Conservation (phyloP, 2,329 filamentous ascomycete species). For the Parastagonospora avenae region DNA sequence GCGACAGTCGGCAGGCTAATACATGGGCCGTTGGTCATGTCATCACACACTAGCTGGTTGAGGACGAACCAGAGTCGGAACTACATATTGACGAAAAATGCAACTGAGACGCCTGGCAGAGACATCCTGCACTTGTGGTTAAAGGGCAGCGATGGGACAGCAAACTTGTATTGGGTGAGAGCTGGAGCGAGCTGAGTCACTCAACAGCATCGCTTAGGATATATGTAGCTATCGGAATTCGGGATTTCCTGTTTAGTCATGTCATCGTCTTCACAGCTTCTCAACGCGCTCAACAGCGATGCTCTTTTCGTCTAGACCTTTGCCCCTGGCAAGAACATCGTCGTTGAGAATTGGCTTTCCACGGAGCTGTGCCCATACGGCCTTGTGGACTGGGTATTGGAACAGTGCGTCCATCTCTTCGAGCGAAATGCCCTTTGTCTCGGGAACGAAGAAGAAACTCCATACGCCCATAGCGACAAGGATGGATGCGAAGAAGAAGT, state of each 20-base stretch:
- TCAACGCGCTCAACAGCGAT: constrained; percentile 26
- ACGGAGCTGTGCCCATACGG: constrained; percentile 37
- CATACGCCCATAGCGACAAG: constrained; percentile 37
- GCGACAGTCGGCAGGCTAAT: constrained; percentile 15
- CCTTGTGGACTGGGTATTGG: constrained; percentile 32
- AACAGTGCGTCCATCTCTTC: constrained; percentile 42
- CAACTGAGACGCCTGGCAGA: constrained; percentile 1
- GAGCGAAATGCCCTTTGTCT: constrained; percentile 39
- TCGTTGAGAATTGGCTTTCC: constrained; percentile 25
- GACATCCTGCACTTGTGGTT: constrained; percentile 14
- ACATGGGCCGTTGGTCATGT: constrained; percentile 20
- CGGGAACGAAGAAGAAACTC: constrained; percentile 40
- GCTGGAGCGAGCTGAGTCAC: not conserved
- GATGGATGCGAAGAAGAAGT: constrained; percentile 46
- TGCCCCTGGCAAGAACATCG: constrained; percentile 18
- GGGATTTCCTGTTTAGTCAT: not conserved
- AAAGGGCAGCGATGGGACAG: constrained; percentile 1
- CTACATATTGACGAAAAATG: constrained; percentile 10
- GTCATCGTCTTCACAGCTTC: constrained; percentile 8
- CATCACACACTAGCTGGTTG: constrained; percentile 11
- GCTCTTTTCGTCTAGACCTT: constrained; percentile 27
- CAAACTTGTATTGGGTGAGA: constrained; percentile 11
- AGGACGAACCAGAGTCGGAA: constrained; percentile 16
- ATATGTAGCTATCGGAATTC: no score
- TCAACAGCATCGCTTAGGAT: no score